Percentiles rank a stretch among this genome's conserved stretches.
phyloP scores from a whole-genome alignment of 2,329 filamentous ascomycete species.

The Hymenoscyphus repandus region DNA sequence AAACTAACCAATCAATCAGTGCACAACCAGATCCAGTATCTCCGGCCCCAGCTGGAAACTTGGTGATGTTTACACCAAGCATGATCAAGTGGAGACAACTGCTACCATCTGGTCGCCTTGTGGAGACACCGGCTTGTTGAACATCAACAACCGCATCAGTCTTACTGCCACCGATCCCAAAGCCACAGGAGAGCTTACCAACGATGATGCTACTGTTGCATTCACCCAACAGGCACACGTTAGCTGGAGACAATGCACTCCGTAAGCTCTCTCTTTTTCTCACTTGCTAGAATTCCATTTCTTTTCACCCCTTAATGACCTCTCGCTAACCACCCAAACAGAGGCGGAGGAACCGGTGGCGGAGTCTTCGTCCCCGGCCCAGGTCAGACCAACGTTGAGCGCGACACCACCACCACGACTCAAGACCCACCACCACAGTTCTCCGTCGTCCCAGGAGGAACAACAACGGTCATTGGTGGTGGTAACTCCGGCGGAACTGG shows the following conservation, averaged over 20 bases:
- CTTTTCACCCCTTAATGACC: too few relatives aligned
- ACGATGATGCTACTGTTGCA: constrained; percentile 20
- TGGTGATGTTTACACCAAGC: constrained; percentile 19
- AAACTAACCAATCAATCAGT: constrained; percentile 2
- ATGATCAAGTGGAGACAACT: constrained; percentile 15
- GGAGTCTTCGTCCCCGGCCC: constrained; percentile 4
- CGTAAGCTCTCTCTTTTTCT: not conserved
- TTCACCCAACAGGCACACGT: constrained; percentile 20
- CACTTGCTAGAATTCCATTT: not conserved
- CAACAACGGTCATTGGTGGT: not conserved
- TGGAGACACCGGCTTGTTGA: constrained; percentile 19
- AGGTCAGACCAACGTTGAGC: not conserved
- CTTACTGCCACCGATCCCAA: constrained; percentile 9
- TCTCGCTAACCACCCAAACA: not conserved
- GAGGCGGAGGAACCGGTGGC: constrained; percentile 4
- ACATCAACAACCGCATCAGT: constrained; percentile 21
- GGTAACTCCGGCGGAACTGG: not conserved
- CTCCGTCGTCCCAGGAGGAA: constrained; percentile 4
- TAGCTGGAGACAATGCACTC: constrained; percentile 12
- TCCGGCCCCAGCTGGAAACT: constrained; percentile 13
- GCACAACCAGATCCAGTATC: constrained; percentile 17
- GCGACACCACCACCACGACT: not conserved
- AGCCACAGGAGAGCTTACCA: constrained; percentile 11
- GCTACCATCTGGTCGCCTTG: constrained; percentile 20
- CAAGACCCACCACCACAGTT: not conserved